Percentiles rank a stretch among this genome's conserved stretches.
Evolutionary conservation across 73 alveolate species (phyloP).

Genomic region (Stentor roeselii): DNA sequence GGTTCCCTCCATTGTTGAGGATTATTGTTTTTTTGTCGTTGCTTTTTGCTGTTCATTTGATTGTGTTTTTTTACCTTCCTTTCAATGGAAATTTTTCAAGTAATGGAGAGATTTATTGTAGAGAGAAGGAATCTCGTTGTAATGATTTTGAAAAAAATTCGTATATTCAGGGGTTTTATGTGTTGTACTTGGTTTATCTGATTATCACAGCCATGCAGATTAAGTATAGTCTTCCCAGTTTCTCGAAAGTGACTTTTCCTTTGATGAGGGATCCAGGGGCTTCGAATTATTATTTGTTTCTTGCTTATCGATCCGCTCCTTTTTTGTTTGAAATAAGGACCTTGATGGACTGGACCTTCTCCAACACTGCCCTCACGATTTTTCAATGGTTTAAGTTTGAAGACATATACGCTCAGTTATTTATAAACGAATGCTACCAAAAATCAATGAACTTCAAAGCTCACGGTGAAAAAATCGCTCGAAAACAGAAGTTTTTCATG

Average conservation of each 20-base stretch:
- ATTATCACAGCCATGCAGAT: slow-evolving; percentile 75
- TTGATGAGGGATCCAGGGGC: slow-evolving; percentile 60
- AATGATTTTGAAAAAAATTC: slow-evolving; percentile 43
- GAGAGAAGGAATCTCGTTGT: slow-evolving; percentile 31
- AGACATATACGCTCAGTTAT: slow-evolving; percentile 72
- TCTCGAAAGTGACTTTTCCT: slow-evolving; percentile 71
- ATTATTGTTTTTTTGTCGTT: slow-evolving; percentile 31
- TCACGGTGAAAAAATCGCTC: slow-evolving; percentile 57
- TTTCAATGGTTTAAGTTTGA: slow-evolving; percentile 87
- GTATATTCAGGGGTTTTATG: slow-evolving; percentile 55
- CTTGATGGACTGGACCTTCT: slow-evolving; percentile 87
- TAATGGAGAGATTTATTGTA: slow-evolving; percentile 34
- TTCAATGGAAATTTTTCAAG: slow-evolving; percentile 33
- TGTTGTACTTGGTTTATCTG: slow-evolving; percentile 75
- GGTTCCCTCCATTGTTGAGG: slow-evolving; percentile 23
- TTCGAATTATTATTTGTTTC: slow-evolving; percentile 43
- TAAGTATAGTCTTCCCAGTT: slow-evolving; percentile 86
- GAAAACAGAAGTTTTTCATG: slow-evolving; percentile 48
- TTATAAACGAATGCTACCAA: slow-evolving; percentile 56
- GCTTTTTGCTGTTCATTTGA: slow-evolving; percentile 34
- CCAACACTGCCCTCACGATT: slow-evolving; percentile 75
- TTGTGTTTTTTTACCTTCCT: slow-evolving; percentile 50
- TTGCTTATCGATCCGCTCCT: slow-evolving; percentile 65
- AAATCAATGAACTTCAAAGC: slow-evolving; percentile 42
- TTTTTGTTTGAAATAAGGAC: slow-evolving; percentile 82